Evolutionary conservation across 495 filamentous ascomycete genomes (phyloP).

Genomic region (Immersiella caudata): DNA sequence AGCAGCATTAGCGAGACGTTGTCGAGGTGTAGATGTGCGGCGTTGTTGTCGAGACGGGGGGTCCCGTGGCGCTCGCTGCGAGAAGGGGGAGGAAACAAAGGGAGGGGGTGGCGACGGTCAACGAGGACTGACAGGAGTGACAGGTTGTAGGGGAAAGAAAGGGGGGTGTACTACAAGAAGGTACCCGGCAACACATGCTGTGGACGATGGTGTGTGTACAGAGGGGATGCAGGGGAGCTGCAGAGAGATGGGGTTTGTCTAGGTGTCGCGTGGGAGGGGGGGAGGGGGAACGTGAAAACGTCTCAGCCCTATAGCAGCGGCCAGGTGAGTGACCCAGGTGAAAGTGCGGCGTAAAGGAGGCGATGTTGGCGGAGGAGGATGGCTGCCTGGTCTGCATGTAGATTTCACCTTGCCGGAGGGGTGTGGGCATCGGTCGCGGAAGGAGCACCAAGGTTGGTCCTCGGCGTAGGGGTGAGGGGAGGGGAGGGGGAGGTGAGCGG

Average conservation of each 20-base stretch:
- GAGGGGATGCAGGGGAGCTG: neutral
- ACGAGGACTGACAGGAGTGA: neutral
- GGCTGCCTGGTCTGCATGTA: slow-evolving; percentile 11
- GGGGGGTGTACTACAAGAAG: neutral
- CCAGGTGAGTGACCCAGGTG: neutral
- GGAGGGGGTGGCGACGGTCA: neutral
- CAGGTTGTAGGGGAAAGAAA: neutral
- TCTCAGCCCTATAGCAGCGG: slow-evolving; percentile 13
- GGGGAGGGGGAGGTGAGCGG: neutral
- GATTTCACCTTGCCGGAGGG: neutral
- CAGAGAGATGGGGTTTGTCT: neutral
- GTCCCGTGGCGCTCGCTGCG: neutral
- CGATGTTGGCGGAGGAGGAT: neutral
- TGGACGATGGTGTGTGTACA: neutral
- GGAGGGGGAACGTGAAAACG: neutral
- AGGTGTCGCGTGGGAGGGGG: slow-evolving; percentile 1
- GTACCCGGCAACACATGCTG: neutral
- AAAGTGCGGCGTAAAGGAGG: slow-evolving; percentile 10
- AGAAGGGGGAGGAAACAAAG: neutral
- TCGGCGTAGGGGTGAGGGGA: neutral
- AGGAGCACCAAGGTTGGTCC: neutral
- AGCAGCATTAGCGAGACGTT: neutral
- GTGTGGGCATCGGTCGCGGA: neutral
- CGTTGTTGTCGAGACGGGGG: neutral
- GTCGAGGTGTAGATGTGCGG: neutral